These are phyloP conservation scores for Acrocalymma vagum DNA, from an alignment of 2,329 filamentous ascomycete genomes.

Conservation along the genomic window DNA sequence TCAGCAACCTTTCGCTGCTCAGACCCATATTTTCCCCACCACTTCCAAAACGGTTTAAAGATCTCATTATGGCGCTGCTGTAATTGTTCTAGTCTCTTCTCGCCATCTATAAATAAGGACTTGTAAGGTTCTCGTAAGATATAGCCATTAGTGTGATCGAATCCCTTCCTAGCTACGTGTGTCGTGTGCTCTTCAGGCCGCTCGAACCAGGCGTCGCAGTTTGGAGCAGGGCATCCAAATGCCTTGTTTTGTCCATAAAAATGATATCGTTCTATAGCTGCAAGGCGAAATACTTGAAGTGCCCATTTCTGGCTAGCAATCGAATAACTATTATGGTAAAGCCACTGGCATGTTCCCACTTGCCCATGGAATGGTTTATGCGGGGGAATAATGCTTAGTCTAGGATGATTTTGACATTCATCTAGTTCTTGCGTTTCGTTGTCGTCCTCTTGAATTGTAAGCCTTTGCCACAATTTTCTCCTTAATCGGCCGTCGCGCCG, in stretches of 20 bases:
- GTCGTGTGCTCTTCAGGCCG: no score
- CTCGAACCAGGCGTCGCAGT: no score
- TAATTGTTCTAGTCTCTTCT: slow-evolving; percentile 14
- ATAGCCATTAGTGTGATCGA: no score
- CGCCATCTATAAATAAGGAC: slow-evolving; percentile 7
- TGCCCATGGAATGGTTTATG: slow-evolving; percentile 7
- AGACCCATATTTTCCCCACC: slow-evolving; percentile 7
- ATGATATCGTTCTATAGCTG: no score
- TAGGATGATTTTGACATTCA: slow-evolving; percentile 3
- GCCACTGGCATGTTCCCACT: slow-evolving; percentile 1
- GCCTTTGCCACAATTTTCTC: slow-evolving; percentile 7
- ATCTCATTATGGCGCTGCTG: slow-evolving; percentile 11
- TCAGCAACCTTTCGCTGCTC: slow-evolving; percentile 5
- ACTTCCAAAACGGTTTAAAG: slow-evolving; percentile 4
- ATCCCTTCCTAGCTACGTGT: no score
- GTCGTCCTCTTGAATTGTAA: slow-evolving; percentile 1
- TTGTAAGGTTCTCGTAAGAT: slow-evolving; percentile 2
- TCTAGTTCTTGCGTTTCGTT: slow-evolving; percentile 3
- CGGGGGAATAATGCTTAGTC: slow-evolving; percentile 7
- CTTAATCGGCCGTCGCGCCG: not conserved
- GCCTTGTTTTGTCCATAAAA: no score
- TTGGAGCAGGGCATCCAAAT: no score
- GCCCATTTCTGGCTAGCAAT: no score
- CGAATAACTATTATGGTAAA: not conserved
- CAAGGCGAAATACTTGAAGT: no score